Evolutionary conservation across 2,329 filamentous ascomycete species (phyloP).

Genomic region (Cordyceps fumosorosea): DNA sequence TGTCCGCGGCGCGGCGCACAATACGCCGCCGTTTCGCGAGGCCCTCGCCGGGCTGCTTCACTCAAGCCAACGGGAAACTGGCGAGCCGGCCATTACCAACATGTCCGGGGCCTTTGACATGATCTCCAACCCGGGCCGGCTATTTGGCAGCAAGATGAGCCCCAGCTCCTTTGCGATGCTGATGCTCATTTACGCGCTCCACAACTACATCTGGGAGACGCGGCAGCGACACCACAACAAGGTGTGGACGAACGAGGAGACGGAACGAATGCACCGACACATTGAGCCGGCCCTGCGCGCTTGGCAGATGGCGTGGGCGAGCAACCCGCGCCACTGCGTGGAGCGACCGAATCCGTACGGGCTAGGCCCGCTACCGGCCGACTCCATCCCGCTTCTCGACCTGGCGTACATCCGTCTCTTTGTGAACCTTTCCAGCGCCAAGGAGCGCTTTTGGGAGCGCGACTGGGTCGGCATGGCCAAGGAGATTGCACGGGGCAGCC

Average conservation of each 20-base stretch:
- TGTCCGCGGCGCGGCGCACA: constrained; percentile 58
- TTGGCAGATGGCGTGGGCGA: constrained; percentile 90
- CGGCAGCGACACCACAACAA: constrained; percentile 82
- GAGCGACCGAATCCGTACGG: constrained; percentile 81
- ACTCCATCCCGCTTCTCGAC: constrained; percentile 85
- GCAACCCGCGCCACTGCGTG: constrained; percentile 75
- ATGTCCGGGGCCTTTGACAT: constrained; percentile 28
- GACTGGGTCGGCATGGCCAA: constrained; percentile 90
- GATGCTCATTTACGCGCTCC: constrained; percentile 85
- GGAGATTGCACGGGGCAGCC: constrained; percentile 71
- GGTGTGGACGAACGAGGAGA: constrained; percentile 86
- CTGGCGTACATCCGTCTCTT: constrained; percentile 88
- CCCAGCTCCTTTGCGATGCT: constrained; percentile 91
- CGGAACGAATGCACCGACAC: constrained; percentile 90
- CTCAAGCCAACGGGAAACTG: constrained; percentile 60
- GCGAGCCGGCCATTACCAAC: constrained; percentile 22
- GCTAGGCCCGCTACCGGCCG: constrained; percentile 74
- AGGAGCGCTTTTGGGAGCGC: constrained; percentile 88
- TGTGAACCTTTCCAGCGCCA: constrained; percentile 85
- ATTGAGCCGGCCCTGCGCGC: constrained; percentile 90
- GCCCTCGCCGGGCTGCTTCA: constrained; percentile 76
- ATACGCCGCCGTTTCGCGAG: constrained; percentile 70
- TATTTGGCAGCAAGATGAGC: constrained; percentile 56
- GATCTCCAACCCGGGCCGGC: constrained; percentile 32
- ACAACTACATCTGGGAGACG: constrained; percentile 98